Percentiles rank a stretch among this genome's conserved stretches.
Conservation (phyloP, 805 yeast species). For the Candida suzukii region DNA sequence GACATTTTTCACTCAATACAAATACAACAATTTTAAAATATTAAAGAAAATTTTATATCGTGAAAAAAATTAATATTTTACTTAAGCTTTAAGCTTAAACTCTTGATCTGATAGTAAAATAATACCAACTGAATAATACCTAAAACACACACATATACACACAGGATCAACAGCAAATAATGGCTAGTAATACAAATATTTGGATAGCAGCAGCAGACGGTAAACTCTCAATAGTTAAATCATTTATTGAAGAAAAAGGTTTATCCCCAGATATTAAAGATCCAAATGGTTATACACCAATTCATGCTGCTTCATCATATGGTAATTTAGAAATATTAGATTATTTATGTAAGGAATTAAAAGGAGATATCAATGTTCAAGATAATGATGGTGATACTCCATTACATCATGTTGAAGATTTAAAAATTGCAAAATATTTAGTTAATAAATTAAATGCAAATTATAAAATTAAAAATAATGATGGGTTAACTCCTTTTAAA, state of each 20-base stretch:
- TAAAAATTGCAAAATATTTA: conserved; percentile 54
- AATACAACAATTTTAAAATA: too few species aligned
- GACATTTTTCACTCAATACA: too few species aligned
- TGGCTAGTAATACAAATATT: too few species aligned
- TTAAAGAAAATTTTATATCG: too few species aligned
- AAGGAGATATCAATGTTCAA: conserved; percentile 76
- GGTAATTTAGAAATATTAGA: conserved; percentile 66
- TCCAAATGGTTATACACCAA: conserved; percentile 91
- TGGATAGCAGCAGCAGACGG: conserved; percentile 97
- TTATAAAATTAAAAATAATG: conserved; percentile 53
- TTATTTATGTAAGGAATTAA: conserved; percentile 41
- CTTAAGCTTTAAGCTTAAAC: too few species aligned
- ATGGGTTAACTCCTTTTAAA: conserved; percentile 67
- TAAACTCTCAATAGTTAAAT: conserved; percentile 49
- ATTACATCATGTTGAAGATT: conserved; percentile 79
- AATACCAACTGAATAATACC: too few species aligned
- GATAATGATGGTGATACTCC: conserved; percentile 96
- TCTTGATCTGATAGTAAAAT: too few species aligned
- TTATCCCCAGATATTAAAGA: conserved; percentile 70
- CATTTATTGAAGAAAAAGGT: conserved; percentile 41
- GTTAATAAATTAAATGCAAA: conserved; percentile 68
- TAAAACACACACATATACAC: too few species aligned
- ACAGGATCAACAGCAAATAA: conserved; percentile 29
- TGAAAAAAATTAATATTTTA: too few species aligned
- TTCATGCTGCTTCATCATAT: conserved; percentile 96